Conservation (phyloP, 495 filamentous ascomycete species). For the Trichoderma asperelloides region DNA sequence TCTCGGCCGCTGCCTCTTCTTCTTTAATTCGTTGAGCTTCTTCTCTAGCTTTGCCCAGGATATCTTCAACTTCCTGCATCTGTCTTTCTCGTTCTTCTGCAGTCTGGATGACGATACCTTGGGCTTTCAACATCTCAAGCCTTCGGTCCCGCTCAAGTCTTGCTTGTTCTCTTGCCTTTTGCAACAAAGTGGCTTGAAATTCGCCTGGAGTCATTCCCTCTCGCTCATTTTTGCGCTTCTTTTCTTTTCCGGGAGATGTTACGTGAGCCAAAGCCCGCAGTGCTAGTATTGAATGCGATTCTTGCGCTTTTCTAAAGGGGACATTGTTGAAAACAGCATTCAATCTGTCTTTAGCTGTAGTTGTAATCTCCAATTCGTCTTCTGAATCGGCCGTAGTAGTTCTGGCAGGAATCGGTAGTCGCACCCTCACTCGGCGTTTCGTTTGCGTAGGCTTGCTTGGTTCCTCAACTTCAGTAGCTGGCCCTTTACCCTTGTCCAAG, state of each 20-base stretch:
- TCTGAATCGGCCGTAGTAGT: constrained; percentile 25
- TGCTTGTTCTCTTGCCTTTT: constrained; percentile 72
- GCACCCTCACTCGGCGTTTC: constrained; percentile 33
- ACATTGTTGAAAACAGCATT: constrained; percentile 62
- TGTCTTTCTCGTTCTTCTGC: constrained; percentile 76
- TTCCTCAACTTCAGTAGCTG: constrained; percentile 24
- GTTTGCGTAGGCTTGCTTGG: constrained; percentile 12
- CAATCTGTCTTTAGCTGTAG: constrained; percentile 27
- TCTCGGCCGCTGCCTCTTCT: constrained; percentile 58
- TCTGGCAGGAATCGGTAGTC: constrained; percentile 24
- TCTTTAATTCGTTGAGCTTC: constrained; percentile 74
- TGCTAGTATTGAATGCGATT: constrained; percentile 55
- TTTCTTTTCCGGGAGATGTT: constrained; percentile 46
- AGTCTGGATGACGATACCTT: constrained; percentile 76
- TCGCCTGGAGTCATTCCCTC: constrained; percentile 57
- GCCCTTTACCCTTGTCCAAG: constrained; percentile 49
- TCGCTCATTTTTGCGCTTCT: constrained; percentile 20
- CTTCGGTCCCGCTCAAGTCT: constrained; percentile 66
- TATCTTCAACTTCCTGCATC: constrained; percentile 69
- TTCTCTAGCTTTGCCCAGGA: constrained; percentile 72
- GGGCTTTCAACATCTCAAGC: constrained; percentile 64
- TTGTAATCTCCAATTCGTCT: constrained; percentile 30
- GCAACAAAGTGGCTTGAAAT: constrained; percentile 56
- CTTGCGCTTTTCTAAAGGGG: constrained; percentile 45
- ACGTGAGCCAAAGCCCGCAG: constrained; percentile 69